A percentile compares a stretch with the other conserved stretches of the same genome.
Conservation (phyloP, 768 basidiomycete genomes). For the Agaricus sinodeliciosus region DNA sequence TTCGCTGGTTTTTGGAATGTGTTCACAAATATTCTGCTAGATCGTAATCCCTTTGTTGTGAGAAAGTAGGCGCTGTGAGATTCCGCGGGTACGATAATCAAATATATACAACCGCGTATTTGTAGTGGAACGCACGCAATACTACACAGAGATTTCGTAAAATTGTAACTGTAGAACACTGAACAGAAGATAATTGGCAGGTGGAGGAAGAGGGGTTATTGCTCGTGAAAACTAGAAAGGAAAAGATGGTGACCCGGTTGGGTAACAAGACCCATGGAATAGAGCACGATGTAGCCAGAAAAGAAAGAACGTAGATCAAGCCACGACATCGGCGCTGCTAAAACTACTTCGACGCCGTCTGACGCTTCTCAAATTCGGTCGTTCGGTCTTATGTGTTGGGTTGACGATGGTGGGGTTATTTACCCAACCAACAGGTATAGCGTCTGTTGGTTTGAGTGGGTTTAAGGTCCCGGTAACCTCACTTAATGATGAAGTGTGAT, state of each 20-base stretch:
- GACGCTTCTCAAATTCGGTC: slow-evolving; percentile 68
- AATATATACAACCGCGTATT: background rate
- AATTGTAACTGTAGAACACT: background rate
- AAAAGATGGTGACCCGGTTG: slow-evolving; percentile 10
- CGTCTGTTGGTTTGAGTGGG: slow-evolving; percentile 29
- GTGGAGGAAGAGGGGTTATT: slow-evolving; percentile 27
- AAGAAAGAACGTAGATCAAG: slow-evolving; percentile 30
- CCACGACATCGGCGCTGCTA: slow-evolving; percentile 80
- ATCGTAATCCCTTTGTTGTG: slow-evolving; percentile 9
- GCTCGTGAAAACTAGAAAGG: slow-evolving; percentile 15
- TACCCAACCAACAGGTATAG: slow-evolving; percentile 66
- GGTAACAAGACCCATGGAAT: background rate
- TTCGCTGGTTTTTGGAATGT: slow-evolving; percentile 88
- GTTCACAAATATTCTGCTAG: slow-evolving; percentile 70
- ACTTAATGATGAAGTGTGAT: slow-evolving; percentile 39
- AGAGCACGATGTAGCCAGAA: slow-evolving; percentile 2
- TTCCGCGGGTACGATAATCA: background rate
- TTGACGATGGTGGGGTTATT: slow-evolving; percentile 67
- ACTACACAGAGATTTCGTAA: background rate
- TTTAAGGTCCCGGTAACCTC: slow-evolving; percentile 37
- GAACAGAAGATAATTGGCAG: slow-evolving; percentile 21
- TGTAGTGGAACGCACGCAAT: background rate
- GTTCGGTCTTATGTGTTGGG: slow-evolving; percentile 63
- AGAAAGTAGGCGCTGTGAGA: background rate
- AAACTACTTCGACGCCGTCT: slow-evolving; percentile 81